These are phyloP conservation scores for Evansstolkia leycettana DNA, from an alignment of 495 filamentous ascomycete species.

Conservation along the genomic window DNA sequence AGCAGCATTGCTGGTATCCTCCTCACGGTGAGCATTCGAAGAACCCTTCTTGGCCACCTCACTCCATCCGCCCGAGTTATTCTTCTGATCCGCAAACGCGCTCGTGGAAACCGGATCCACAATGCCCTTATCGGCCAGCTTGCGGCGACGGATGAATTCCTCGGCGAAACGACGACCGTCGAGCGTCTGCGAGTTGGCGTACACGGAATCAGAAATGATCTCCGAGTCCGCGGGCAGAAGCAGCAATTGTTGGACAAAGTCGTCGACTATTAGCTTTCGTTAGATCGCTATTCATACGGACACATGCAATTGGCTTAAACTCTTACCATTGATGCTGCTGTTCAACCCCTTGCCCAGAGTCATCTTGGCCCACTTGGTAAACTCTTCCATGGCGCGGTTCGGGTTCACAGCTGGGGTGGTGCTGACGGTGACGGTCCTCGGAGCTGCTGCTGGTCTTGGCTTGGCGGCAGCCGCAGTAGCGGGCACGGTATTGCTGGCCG, in stretches of 20 bases:
- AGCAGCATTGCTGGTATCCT: conserved; percentile 42
- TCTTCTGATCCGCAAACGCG: conserved; percentile 27
- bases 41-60: conserved; percentile 92
- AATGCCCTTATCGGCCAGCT: conserved; percentile 81
- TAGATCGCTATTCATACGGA: not conserved
- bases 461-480: conserved; percentile 26
- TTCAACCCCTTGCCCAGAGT: conserved; percentile 53
- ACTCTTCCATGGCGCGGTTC: conserved; percentile 66
- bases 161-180: conserved; percentile 88
- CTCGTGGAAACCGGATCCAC: conserved; percentile 40
- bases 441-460: conserved; percentile 27
- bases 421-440: conserved; percentile 22
- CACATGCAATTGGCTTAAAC: conserved; percentile 6
- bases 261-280: conserved; percentile 48
- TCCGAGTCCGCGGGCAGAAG: conserved; percentile 62
- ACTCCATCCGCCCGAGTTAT: conserved; percentile 68
- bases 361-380: conserved; percentile 79
- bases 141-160: conserved; percentile 85
- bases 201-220: conserved; percentile 82
- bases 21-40: conserved; percentile 33
- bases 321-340: conserved; percentile 47
- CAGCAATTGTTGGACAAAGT: conserved; percentile 63
- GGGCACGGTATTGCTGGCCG: conserved; percentile 37
- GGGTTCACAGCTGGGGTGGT: conserved; percentile 28
- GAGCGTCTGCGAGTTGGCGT: conserved; percentile 70